These are phyloP conservation scores for Inonotus hispidus DNA, from an alignment of 1,284 basidiomycete species.

Conservation along the genomic window DNA sequence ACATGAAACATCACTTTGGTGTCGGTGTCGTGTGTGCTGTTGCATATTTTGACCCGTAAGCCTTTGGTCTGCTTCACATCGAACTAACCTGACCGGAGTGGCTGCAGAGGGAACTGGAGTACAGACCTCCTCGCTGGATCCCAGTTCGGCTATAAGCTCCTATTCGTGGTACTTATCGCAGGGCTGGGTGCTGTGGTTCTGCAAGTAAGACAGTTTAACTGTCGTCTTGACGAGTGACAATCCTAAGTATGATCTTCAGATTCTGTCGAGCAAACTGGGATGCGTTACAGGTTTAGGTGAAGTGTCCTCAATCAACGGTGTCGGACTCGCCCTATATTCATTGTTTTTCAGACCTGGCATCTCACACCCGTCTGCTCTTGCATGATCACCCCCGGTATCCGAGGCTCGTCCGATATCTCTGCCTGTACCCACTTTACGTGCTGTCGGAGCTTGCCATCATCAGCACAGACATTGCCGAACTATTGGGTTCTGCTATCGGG, in stretches of 20 bases:
- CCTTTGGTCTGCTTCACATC: constrained; percentile 4
- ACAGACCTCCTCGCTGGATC: constrained; percentile 74
- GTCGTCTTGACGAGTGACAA: background rate
- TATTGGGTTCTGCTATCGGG: constrained; percentile 78
- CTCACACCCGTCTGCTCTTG: constrained; percentile 68
- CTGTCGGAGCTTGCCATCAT: constrained; percentile 82
- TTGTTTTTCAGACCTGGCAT: constrained; percentile 53
- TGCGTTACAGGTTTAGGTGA: constrained; percentile 67
- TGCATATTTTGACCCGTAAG: constrained; percentile 53
- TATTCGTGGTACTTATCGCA: constrained; percentile 82
- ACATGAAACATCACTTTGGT: constrained; percentile 41
- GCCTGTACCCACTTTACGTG: constrained; percentile 64
- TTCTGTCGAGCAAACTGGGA: constrained; percentile 58
- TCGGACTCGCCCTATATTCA: constrained; percentile 10
- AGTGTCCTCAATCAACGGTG: constrained; percentile 18
- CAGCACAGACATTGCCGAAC: constrained; percentile 67
- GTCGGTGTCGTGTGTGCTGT: constrained; percentile 48
- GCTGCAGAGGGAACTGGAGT: constrained; percentile 64
- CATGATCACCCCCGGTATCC: constrained; percentile 61
- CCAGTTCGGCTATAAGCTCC: constrained; percentile 75
- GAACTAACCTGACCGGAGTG: background rate
- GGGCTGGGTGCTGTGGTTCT: constrained; percentile 80
- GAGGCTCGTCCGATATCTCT: constrained; percentile 56
- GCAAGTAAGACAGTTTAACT: constrained; percentile 42
- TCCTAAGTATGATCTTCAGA: constrained; percentile 29